A percentile compares a stretch with the other conserved stretches of the same genome.
Conservation (phyloP, 306 rosid species). For the Trifolium pratense region DNA sequence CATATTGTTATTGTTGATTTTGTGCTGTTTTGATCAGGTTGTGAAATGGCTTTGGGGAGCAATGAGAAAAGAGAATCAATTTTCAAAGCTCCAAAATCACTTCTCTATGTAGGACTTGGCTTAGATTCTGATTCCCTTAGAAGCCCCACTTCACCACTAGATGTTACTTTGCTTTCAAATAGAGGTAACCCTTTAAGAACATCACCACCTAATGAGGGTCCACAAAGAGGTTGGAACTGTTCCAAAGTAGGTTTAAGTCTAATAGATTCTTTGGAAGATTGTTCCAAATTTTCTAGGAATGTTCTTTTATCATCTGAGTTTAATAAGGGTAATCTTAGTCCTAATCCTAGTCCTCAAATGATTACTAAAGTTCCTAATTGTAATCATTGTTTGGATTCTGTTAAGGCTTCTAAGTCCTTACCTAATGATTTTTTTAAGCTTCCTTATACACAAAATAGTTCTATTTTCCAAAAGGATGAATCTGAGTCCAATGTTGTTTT, state of each 20-base stretch:
- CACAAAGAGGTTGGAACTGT: conserved; percentile 68
- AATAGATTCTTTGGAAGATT: conserved; percentile 72
- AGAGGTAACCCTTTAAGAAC: conserved; percentile 58
- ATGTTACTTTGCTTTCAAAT: conserved; percentile 63
- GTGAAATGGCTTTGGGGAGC: conserved; percentile 45
- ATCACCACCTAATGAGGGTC: conserved; percentile 55
- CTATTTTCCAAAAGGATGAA: conserved; percentile 48
- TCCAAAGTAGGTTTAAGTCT: conserved; percentile 70
- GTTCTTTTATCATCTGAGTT: conserved; percentile 59
- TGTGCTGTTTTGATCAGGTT: conserved; percentile 39
- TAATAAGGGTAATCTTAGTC: conserved; percentile 52
- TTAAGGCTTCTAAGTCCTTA: conserved; percentile 68
- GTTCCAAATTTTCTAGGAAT: conserved; percentile 59
- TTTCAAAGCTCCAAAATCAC: conserved; percentile 57
- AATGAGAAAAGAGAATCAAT: conserved; percentile 59
- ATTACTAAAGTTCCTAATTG: conserved; percentile 53
- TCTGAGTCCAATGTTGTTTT: conserved; percentile 66
- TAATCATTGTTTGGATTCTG: conserved; percentile 43
- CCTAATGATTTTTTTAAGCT: conserved; percentile 64
- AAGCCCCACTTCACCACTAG: conserved; percentile 92
- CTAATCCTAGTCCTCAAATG: conserved; percentile 58
- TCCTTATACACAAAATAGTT: conserved; percentile 45
- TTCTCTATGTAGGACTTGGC: conserved; percentile 67
- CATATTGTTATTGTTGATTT: neutral
- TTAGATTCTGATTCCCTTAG: conserved; percentile 75